Evolutionary conservation across 1,284 basidiomycete genomes (phyloP).

Genomic region (Boletus calvinii): DNA sequence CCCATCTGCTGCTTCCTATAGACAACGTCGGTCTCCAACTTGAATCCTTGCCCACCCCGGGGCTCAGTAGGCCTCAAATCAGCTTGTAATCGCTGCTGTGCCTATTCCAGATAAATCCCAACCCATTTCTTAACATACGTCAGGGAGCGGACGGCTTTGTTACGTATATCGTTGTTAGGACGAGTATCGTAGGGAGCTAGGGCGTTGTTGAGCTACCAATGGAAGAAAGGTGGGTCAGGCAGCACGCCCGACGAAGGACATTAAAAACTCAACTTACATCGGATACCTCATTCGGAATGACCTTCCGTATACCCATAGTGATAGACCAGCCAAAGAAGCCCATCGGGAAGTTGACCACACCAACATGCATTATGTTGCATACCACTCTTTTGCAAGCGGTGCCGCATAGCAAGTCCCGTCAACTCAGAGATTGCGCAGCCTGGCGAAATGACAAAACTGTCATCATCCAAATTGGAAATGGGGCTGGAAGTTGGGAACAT

Average conservation of each 20-base stretch:
- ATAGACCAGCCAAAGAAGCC: conserved; percentile 87
- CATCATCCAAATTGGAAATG: too few relatives aligned
- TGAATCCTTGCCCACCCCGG: too few relatives aligned
- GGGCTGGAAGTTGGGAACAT: too few relatives aligned
- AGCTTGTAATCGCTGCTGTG: too few relatives aligned
- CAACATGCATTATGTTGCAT: conserved; percentile 85
- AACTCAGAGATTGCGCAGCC: too few relatives aligned
- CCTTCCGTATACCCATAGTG: conserved; percentile 68
- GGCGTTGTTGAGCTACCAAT: conserved; percentile 30
- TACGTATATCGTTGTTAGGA: conserved; percentile 51
- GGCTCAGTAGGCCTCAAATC: too few relatives aligned
- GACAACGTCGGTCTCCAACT: too few relatives aligned
- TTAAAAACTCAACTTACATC: conserved; percentile 44
- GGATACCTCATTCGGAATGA: conserved; percentile 73
- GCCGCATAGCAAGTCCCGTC: too few relatives aligned
- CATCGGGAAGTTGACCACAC: conserved; percentile 81
- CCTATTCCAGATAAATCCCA: too few relatives aligned
- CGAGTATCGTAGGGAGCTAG: conserved; percentile 37
- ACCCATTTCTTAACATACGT: conserved; percentile 46
- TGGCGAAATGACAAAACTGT: too few relatives aligned
- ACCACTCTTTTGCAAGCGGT: conserved; percentile 47
- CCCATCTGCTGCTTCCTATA: too few relatives aligned
- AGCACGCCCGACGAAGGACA: neutral
- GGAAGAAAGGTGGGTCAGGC: neutral
- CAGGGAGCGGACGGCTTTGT: conserved; percentile 56